phyloP scores from a whole-genome alignment of 2,329 filamentous ascomycete species.

The Paramyrothecium sp. region DNA sequence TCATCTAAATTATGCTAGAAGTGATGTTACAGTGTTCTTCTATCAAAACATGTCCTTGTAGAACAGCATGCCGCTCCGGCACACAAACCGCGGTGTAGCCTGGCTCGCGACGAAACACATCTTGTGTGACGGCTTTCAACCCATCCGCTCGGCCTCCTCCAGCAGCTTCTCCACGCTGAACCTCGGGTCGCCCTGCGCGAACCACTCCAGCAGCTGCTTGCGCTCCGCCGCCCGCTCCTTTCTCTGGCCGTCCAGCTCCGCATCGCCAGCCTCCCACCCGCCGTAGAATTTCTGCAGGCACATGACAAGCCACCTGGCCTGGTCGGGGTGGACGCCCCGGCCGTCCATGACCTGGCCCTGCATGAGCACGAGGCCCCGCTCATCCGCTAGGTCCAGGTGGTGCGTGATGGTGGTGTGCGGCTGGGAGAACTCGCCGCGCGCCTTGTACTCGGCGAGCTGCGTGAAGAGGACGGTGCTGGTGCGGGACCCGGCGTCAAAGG shows the following conservation, averaged over 20 bases:
- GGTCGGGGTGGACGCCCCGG: conserved; percentile 72
- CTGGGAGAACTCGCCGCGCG: conserved; percentile 82
- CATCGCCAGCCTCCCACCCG: conserved; percentile 51
- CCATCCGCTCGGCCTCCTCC: conserved; percentile 84
- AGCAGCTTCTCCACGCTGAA: conserved; percentile 85
- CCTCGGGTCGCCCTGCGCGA: conserved; percentile 70
- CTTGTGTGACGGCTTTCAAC: conserved; percentile 26
- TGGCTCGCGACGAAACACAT: too few species aligned
- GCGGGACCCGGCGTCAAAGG: conserved; percentile 67
- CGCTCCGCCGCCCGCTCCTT: conserved; percentile 61
- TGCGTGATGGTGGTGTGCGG: conserved; percentile 95
- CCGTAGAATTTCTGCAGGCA: conserved; percentile 94
- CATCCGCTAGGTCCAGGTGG: conserved; percentile 74
- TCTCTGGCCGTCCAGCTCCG: conserved; percentile 33
- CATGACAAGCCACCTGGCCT: conserved; percentile 89
- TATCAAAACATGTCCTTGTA: too few species aligned
- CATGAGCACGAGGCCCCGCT: conserved; percentile 80
- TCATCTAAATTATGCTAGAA: neutral
- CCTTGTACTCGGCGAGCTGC: conserved; percentile 88
- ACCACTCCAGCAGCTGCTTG: conserved; percentile 74
- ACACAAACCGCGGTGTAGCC: too few species aligned
- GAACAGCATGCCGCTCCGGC: too few species aligned
- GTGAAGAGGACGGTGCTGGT: conserved; percentile 87
- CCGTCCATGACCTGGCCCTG: conserved; percentile 78
- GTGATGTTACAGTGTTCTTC: neutral